These are phyloP conservation scores for Intubia oerlemansii DNA, from an alignment of 2,329 filamentous ascomycete genomes.

Conservation along the genomic window DNA sequence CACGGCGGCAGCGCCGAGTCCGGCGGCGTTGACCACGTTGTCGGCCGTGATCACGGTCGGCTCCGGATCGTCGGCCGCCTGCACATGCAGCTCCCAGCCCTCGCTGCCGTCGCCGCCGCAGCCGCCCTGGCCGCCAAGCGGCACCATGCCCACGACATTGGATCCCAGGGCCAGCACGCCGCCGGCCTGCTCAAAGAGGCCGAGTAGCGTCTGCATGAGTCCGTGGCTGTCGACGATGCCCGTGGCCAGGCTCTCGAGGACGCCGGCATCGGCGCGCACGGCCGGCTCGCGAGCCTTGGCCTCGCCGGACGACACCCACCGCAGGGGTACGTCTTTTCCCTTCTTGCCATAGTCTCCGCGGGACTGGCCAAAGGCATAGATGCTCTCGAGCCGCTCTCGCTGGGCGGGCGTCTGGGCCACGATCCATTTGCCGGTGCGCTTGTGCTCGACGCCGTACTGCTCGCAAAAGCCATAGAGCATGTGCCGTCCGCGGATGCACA, in stretches of 20 bases:
- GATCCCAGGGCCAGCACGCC: conserved; percentile 54
- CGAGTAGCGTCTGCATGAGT: conserved; percentile 63
- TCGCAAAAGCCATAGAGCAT: conserved; percentile 64
- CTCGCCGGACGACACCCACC: conserved; percentile 44
- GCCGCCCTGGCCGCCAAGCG: conserved; percentile 15
- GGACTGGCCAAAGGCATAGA: conserved; percentile 24
- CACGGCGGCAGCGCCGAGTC: conserved; percentile 52
- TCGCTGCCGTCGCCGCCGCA: conserved; percentile 22
- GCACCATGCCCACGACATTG: conserved; percentile 36
- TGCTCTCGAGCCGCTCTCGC: conserved; percentile 33
- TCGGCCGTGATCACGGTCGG: conserved; percentile 44
- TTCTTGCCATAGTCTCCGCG: conserved; percentile 11
- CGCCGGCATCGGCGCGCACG: conserved; percentile 48
- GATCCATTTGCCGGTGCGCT: conserved; percentile 78
- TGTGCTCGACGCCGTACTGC: conserved; percentile 43
- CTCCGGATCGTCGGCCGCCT: neutral
- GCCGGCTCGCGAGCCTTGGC: conserved; percentile 47
- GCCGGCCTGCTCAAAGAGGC: conserved; percentile 53
- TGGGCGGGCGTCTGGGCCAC: conserved; percentile 65
- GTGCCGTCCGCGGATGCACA: conserved; percentile 60
- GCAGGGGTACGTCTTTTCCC: no score
- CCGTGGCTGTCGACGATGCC: conserved; percentile 81
- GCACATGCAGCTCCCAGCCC: conserved; percentile 50
- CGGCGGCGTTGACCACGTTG: conserved; percentile 68
- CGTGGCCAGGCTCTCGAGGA: conserved; percentile 68